Base-by-base conservation (phyloP, 768 basidiomycete species). In the Boletellus ananas region DNA sequence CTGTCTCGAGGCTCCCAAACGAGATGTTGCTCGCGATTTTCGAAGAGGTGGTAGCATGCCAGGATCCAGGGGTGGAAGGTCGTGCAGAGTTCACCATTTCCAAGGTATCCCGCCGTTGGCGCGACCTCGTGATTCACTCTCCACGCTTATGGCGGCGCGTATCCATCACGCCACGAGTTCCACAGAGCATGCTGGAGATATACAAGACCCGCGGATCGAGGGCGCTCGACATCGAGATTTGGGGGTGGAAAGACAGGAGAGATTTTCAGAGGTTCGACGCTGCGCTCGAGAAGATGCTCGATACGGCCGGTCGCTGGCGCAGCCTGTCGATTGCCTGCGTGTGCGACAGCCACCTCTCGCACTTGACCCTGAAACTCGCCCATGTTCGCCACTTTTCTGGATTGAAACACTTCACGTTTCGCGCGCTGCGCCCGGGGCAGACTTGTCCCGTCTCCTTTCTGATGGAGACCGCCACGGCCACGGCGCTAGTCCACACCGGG, bases 51-150 rank as follows among this genome's bases (percentile, higher is more conserved):
- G 64, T 68, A 13, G 51, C 40, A 0, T 59, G 55, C 25, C 62
- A 69, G 33, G 57, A 67, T 29, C 39, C 58, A 1, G 43, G 52
- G 21, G 55, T 38, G 5, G 61, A 51, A 25, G 51, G 45, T 36
- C 57, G 60, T 31, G 50, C 50, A 14, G 65, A 67, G 37, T 65
- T 52, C 4, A 48, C 45, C 40, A 56, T 70, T 14, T 60, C 68
- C 41, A 57, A 57, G 21, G 69, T 70, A 11, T 68, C 64, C 20
- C 69, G 58, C 35, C 58, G 65, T 33, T 70, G 68, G 66, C 61
- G 69, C 51, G 50, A 58, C 29, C 52, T 68, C n/a, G 59, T 60
- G 14, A 49, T 70, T 23, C 55, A 68, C 43, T 62, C 64, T 18
- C 58, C 68, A 6, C 62, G 64, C 14, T 44, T 68, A 29, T 68